Evolutionary conservation across 2,329 filamentous ascomycete genomes (phyloP).

Genomic region (Penicillium occitanis): DNA sequence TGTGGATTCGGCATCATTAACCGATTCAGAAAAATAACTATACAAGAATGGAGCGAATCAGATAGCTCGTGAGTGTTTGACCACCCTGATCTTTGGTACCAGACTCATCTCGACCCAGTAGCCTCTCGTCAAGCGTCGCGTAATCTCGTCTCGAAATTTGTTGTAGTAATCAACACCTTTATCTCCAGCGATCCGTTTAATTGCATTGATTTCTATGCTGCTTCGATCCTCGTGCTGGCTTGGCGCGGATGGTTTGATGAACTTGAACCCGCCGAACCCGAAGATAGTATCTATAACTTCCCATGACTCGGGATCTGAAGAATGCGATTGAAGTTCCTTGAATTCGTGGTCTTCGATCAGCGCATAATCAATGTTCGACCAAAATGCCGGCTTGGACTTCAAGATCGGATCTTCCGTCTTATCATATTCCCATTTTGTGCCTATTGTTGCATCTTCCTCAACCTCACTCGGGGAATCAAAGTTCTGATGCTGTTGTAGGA

Average conservation of each 20-base stretch:
- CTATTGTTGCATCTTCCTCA: conserved; percentile 11
- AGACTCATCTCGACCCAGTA: conserved; percentile 58
- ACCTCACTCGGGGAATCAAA: conserved; percentile 21
- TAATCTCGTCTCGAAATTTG: conserved; percentile 24
- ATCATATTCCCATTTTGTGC: conserved; percentile 56
- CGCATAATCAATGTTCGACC: conserved; percentile 60
- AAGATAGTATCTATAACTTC: conserved; percentile 51
- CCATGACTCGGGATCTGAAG: conserved; percentile 47
- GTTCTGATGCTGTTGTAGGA: conserved; percentile 47
- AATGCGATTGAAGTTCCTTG: background rate
- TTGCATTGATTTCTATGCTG: conserved; percentile 35
- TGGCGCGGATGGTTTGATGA: conserved; percentile 43
- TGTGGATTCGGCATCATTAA: background rate
- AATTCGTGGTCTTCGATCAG: conserved; percentile 48
- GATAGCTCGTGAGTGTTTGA: conserved; percentile 37
- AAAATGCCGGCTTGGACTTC: conserved; percentile 55
- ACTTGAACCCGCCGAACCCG: conserved; percentile 52
- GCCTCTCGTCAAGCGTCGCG: conserved; percentile 43
- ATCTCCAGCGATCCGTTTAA: conserved; percentile 38
- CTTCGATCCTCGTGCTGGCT: conserved; percentile 17
- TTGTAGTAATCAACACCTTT: conserved; percentile 32
- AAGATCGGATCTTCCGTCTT: conserved; percentile 56
- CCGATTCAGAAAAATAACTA: background rate
- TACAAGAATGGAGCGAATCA: background rate
- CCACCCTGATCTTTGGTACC: conserved; percentile 55